phyloP scores from a whole-genome alignment of 208 protist species.

The Leishmania gerbilli region DNA sequence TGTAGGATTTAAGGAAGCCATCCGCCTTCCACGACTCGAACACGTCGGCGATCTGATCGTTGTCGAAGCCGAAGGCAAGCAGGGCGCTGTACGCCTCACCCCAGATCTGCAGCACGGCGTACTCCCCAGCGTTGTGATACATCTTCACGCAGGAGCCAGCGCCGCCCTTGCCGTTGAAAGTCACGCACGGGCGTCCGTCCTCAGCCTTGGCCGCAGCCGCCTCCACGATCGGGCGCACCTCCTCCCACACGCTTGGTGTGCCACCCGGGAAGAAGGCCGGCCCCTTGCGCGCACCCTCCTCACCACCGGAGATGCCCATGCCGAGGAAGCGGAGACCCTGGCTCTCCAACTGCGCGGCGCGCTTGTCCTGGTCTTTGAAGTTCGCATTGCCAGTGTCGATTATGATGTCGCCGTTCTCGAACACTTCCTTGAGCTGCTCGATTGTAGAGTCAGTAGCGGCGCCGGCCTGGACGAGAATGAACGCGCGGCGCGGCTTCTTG shows the following conservation, averaged over 20 bases:
- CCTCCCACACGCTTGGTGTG: conserved; percentile 89
- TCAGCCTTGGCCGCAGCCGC: conserved; percentile 95
- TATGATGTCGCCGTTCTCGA: conserved; percentile 94
- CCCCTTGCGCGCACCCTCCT: conserved; percentile 98
- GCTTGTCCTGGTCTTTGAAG: conserved; percentile 95
- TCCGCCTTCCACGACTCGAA: conserved; percentile 96
- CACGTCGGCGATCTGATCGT: conserved; percentile 91
- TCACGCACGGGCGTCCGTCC: conserved; percentile 92
- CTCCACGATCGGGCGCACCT: conserved; percentile 96
- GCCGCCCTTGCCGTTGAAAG: conserved; percentile 95
- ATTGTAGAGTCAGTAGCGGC: conserved; percentile 96
- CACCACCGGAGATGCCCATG: conserved; percentile 98
- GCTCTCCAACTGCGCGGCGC: conserved; percentile 82
- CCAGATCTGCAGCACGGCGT: conserved; percentile 98
- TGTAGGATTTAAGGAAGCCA: conserved; percentile 95
- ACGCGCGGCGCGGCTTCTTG: conserved; percentile 93
- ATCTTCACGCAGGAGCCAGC: conserved; percentile 99
- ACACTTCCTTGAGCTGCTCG: conserved; percentile 77
- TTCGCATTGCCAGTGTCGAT: conserved; percentile 97
- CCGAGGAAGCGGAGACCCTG: conserved; percentile 94
- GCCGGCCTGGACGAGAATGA: conserved; percentile 98
- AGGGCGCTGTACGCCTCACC: conserved; percentile 97
- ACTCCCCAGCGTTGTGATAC: conserved; percentile 99
- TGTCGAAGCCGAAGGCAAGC: conserved; percentile 82
- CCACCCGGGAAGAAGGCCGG: conserved; percentile 99